Base-by-base conservation (phyloP, 768 basidiomycete genomes). In the Pleurotus tuber-regium region DNA sequence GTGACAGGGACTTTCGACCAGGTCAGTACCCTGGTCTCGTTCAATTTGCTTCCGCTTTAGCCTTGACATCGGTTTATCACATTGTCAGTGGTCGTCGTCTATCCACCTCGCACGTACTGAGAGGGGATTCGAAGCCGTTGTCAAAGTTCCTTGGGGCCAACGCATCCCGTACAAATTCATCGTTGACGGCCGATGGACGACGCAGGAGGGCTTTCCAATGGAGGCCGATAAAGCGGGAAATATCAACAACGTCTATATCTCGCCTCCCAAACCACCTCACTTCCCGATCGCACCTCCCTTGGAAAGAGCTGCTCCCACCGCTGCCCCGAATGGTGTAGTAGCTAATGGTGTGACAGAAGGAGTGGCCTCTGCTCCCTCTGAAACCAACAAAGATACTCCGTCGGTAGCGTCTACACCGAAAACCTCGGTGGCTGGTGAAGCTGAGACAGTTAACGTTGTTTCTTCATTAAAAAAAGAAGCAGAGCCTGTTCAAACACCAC, bases 1-100 rank as follows among this genome's bases (percentile, higher is more conserved):
- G 79, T 85, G 51, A 89, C 87, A 18, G 89, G 89, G 30, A 78
- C 84, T 25, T 92, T 91, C 64, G 89, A 92, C 74, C 69, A 86
- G 67, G 89, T 88, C 63, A 57, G 82, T 61, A 33, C n/a, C n/a
- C n/a, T n/a, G n/a, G n/a, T n/a, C n/a, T 47, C 55, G 24, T 42
- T 50, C 48, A 42, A 56, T 52, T 51, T 51, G 54, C 47, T 46
- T 50, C n/a, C 31, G 23, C 21, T 47, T 35, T 46, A 24, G 24
- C 12, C 28, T n/a, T 46, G 43, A 12, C 14, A 48, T 48, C 26
- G 30, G 7, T n/a, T 48, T 48, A n/a, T n/a, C 43, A 14, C 14
- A 28, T 48, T 36, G 18, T 9, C 51, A 87, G 86, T 89, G 86
- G 86, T 73, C 82, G 23, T 67, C 70, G 52, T 82, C 84, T 30